phyloP scores from a whole-genome alignment of 2,329 filamentous ascomycete genomes.

The Aspergillus costaricaensis region DNA sequence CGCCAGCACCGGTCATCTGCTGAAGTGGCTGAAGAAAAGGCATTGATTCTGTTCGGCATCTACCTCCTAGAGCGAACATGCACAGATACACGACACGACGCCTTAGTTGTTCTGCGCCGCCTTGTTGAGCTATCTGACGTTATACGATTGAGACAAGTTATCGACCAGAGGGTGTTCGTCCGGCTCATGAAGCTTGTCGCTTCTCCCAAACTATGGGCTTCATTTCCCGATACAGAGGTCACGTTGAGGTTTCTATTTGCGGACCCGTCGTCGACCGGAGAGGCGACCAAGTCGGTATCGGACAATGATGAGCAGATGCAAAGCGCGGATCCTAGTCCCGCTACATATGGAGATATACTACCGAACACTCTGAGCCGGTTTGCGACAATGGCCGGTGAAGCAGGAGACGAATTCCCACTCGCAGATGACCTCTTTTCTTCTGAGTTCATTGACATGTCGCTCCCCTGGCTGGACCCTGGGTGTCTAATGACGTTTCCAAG shows the following conservation, averaged over 20 bases:
- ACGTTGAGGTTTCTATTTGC: neutral
- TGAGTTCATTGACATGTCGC: conserved; percentile 1
- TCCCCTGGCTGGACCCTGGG: conserved; percentile 1
- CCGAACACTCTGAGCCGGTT: neutral
- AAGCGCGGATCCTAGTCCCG: neutral
- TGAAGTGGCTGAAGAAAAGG: neutral
- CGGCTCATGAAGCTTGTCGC: conserved; percentile 1
- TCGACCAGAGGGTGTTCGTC: neutral
- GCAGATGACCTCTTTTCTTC: neutral
- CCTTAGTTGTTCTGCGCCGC: neutral
- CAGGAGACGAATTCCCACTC: neutral
- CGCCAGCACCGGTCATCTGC: neutral
- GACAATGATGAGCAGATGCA: neutral
- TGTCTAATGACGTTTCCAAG: neutral
- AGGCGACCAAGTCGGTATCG: neutral
- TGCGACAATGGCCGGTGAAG: neutral
- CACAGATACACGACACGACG: conserved; percentile 2
- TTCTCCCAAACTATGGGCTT: neutral
- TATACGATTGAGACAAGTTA: neutral
- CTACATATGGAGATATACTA: neutral
- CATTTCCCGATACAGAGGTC: neutral
- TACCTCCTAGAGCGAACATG: neutral
- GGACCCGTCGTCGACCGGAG: neutral
- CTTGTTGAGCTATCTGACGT: neutral
- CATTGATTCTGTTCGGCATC: neutral